Evolutionary conservation across 1,284 basidiomycete species (phyloP).

Genomic region (Sanghuangporus sanghuang): DNA sequence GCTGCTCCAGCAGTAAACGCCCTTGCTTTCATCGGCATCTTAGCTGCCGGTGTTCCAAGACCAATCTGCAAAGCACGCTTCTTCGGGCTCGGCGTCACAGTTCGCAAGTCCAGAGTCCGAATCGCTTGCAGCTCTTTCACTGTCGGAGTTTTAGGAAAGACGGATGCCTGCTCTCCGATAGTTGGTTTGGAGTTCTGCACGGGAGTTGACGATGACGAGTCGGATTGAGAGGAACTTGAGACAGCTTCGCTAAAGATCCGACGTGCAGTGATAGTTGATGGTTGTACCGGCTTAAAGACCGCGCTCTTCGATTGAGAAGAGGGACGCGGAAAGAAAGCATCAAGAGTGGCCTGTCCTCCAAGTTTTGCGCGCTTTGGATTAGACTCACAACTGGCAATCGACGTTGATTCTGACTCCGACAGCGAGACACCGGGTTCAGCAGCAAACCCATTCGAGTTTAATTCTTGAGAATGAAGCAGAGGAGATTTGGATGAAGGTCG

Average conservation of each 20-base stretch:
- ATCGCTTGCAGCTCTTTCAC: slow-evolving; percentile 12
- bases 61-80: slow-evolving; percentile 1
- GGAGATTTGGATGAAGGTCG: not conserved
- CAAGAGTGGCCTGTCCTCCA: slow-evolving; percentile 1
- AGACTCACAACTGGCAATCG: not conserved
- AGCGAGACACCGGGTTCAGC: not conserved
- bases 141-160: slow-evolving; percentile 8
- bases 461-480: not conserved
- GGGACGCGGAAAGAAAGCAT: slow-evolving; percentile 11
- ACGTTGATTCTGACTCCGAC: not conserved
- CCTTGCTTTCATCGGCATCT: not conserved
- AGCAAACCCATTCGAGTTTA: not conserved
- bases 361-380: not conserved
- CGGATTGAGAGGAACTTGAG: not conserved
- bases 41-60: not conserved
- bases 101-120: slow-evolving; percentile 11
- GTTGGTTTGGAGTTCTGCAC: not conserved
- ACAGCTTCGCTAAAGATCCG: not conserved
- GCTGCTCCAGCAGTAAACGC: not conserved
- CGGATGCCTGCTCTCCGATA: not conserved
- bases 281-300: not conserved
- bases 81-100: slow-evolving; percentile 16
- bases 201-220: not conserved
- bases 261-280: not conserved
- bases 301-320: not conserved